Evolutionary conservation across 306 rosid species (phyloP).

Genomic region (Sicyos baderoa): DNA sequence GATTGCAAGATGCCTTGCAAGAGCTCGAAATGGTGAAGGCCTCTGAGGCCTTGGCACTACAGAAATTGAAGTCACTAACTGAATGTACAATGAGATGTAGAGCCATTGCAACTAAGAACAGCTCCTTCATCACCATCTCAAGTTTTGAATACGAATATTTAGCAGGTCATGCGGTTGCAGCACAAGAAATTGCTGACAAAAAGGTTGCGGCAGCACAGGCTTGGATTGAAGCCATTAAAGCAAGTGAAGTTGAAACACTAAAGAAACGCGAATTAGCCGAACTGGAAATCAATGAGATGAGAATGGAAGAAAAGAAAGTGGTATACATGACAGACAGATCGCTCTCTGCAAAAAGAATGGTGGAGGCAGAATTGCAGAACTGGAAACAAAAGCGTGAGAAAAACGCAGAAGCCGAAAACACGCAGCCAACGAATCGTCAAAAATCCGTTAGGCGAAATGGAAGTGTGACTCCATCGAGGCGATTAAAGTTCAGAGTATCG

Average conservation of each 20-base stretch:
- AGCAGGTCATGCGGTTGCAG: conserved; percentile 55
- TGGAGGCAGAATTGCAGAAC: conserved; percentile 34
- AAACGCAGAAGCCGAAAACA: conserved; percentile 28
- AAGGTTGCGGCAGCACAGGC: conserved; percentile 81
- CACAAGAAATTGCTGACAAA: conserved; percentile 68
- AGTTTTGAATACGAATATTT: conserved; percentile 73
- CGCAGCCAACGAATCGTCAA: conserved; percentile 30
- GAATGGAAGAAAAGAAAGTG: conserved; percentile 36
- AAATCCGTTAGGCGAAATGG: conserved; percentile 39
- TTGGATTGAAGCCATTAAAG: conserved; percentile 83
- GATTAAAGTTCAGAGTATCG: conserved; percentile 35
- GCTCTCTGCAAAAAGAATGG: conserved; percentile 31
- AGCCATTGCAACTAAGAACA: conserved; percentile 40
- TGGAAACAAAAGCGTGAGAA: conserved; percentile 41
- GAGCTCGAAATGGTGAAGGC: conserved; percentile 61
- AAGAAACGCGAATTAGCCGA: conserved; percentile 41
- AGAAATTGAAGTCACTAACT: conserved; percentile 46
- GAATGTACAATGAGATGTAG: conserved; percentile 51
- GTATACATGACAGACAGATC: conserved; percentile 29
- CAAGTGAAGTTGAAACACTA: conserved; percentile 71
- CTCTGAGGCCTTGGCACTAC: conserved; percentile 51
- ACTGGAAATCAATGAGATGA: conserved; percentile 48
- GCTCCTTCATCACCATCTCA: conserved; percentile 60
- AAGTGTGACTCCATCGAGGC: conserved; percentile 21
- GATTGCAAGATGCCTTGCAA: conserved; percentile 44